Conservation (phyloP, 345 rosid genomes). For the Excoecaria cochinchinensis region DNA sequence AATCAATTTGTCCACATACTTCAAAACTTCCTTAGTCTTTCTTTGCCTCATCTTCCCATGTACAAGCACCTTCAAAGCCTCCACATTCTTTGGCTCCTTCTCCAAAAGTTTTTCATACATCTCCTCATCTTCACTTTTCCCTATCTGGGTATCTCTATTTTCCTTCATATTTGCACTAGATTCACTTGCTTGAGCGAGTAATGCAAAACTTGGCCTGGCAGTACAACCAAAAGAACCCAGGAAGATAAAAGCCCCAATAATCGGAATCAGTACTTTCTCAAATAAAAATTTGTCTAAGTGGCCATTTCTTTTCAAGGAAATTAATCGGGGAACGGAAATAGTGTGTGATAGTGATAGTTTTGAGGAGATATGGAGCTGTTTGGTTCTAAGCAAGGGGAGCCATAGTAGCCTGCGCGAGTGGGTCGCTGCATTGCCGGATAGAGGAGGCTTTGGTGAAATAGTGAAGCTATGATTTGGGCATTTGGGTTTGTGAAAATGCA, state of each 20-base stretch:
- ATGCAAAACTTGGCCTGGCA: constrained; percentile 48
- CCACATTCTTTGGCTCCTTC: constrained; percentile 63
- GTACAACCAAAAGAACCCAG: constrained; percentile 42
- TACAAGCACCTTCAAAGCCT: constrained; percentile 70
- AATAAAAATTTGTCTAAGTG: constrained; percentile 24
- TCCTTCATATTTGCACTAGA: constrained; percentile 26
- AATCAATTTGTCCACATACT: constrained; percentile 60
- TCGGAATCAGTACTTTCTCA: constrained; percentile 41
- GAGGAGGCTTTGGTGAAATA: constrained; percentile 9
- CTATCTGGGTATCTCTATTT: constrained; percentile 35
- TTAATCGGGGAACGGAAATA: constrained; percentile 22
- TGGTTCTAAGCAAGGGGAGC: constrained; percentile 17
- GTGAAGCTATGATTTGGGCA: not conserved
- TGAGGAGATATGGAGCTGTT: constrained; percentile 23
- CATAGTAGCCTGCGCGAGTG: constrained; percentile 12
- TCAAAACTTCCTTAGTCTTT: constrained; percentile 56
- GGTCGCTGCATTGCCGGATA: constrained; percentile 2
- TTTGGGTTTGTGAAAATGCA: constrained; percentile 15
- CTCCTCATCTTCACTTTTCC: constrained; percentile 42
- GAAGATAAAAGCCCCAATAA: constrained; percentile 59
- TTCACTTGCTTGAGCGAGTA: constrained; percentile 29
- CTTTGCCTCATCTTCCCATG: constrained; percentile 80
- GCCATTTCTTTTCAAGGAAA: constrained; percentile 15
- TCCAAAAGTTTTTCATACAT: constrained; percentile 65
- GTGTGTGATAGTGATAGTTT: constrained; percentile 21